A percentile compares a stretch with the other conserved stretches of the same genome.
These are phyloP conservation scores for Colletotrichum lupini DNA, from an alignment of 2,329 filamentous ascomycete species.

Conservation along the genomic window DNA sequence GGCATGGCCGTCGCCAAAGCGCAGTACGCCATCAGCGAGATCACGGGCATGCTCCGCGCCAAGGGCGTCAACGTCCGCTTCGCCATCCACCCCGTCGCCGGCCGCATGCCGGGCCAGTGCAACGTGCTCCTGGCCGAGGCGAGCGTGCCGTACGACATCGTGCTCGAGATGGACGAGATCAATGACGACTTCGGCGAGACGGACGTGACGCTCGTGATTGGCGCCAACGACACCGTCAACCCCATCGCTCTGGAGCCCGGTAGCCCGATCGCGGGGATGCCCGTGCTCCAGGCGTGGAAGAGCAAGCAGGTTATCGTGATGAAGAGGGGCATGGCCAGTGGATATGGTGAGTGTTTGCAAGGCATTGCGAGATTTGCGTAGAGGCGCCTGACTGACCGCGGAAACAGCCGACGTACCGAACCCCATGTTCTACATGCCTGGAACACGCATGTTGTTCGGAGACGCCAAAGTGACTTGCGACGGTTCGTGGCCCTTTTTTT, in stretches of 20 bases:
- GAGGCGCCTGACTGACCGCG: neutral
- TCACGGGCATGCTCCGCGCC: constrained; percentile 77
- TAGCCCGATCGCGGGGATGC: constrained; percentile 90
- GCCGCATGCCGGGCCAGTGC: constrained; percentile 93
- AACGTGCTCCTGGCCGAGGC: constrained; percentile 92
- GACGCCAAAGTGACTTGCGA: constrained; percentile 88
- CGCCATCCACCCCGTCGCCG: constrained; percentile 90
- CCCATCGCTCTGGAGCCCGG: constrained; percentile 87
- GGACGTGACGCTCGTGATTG: constrained; percentile 88
- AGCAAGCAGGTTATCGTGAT: constrained; percentile 93
- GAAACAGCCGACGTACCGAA: constrained; percentile 90
- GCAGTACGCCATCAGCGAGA: constrained; percentile 89
- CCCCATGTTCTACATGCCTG: constrained; percentile 93
- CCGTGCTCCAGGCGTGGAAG: constrained; percentile 92
- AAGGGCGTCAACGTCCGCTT: constrained; percentile 87
- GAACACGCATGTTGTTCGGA: constrained; percentile 91
- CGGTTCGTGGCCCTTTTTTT: constrained; percentile 59
- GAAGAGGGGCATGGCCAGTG: constrained; percentile 90
- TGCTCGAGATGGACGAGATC: constrained; percentile 96
- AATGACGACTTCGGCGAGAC: constrained; percentile 91
- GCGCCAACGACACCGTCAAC: constrained; percentile 93
- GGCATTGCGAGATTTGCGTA: neutral
- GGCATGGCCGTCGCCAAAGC: constrained; percentile 96
- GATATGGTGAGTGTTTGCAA: constrained; percentile 73
- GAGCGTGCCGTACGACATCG: constrained; percentile 89